These are phyloP conservation scores for Plasmodium vinckei DNA, from an alignment of 169 alveolate genomes.

Conservation along the genomic window DNA sequence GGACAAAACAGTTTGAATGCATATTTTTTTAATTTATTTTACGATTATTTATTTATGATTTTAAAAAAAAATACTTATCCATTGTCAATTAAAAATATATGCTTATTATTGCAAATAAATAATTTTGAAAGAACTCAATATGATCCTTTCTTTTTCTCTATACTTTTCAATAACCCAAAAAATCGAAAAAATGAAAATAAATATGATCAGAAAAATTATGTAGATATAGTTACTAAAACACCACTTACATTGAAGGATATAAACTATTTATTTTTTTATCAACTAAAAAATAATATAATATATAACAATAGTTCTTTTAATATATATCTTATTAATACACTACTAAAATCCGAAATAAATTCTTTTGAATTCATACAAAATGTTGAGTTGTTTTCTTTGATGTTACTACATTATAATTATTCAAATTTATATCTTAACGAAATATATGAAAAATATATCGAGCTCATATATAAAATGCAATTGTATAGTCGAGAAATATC, in stretches of 20 bases:
- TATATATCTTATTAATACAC: background rate
- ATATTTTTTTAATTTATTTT: conserved; percentile 36
- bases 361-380: conserved; percentile 22
- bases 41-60: conserved; percentile 43
- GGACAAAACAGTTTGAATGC: conserved; percentile 26
- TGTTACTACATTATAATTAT: conserved; percentile 51
- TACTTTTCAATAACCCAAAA: conserved; percentile 3
- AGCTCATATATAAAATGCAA: conserved; percentile 44
- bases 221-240: no score
- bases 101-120: conserved; percentile 50
- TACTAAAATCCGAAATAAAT: conserved; percentile 2
- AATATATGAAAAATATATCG: conserved; percentile 47
- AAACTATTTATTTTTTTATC: conserved; percentile 59
- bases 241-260: conserved; percentile 14
- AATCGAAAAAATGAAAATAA: background rate
- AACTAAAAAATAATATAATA: conserved; percentile 34
- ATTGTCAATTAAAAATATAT: conserved; percentile 40
- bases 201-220: no score
- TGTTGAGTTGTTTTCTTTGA: conserved; percentile 28
- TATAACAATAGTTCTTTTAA: background rate
- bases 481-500: background rate
- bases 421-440: conserved; percentile 15
- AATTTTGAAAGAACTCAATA: conserved; percentile 36
- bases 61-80: conserved; percentile 12
- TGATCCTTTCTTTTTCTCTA: conserved; percentile 40